Base-by-base conservation (phyloP, 2,329 filamentous ascomycete genomes). In the Cladosporium sp. region DNA sequence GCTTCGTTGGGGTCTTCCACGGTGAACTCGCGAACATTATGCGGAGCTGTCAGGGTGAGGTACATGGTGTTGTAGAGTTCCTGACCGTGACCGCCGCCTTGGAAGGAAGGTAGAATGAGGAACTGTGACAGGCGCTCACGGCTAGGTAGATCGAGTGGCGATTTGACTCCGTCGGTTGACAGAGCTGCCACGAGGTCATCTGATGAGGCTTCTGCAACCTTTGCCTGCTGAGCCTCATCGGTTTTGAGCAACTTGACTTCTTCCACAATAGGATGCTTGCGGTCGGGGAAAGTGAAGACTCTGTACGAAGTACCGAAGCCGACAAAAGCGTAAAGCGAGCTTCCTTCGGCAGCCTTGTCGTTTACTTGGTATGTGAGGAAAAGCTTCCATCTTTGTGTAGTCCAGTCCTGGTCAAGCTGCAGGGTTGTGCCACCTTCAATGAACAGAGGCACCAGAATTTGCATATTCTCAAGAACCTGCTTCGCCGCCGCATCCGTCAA, bases 71-170 rank as follows among this genome's bases (percentile, higher is more conserved):
- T 87, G 82, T 98, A 99, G 47, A 99, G 87, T 51, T 87, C 85
- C 12, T 88, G 86, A 41, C 94, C 95, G 59, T 94, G 88, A 18
- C 93, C 93, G 68, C 88, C 87, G 68, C 87, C 85, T 76, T 97
- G 93, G 78, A 92, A 96, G 6, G 92, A 90, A 2, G 93, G 93
- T 12, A 99, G 83, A 69, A 99, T 89, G 68, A 99, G 76, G 78
- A 98, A 98, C 77, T 99, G 95, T 0, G 94, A 96, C 70, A 99
- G 92, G 54, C 96, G 87, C 67, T 92, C 88, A 47, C 94, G 88
- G 72, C 90, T 90, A 14, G 92, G 90, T 2, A 93, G 84, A 59
- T 89, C 81, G 4, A 83, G 86, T 77, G 69, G 75, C 38, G 74
- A 72, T 89, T 81, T n/a, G 78, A 71, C 65, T 74, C 72, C 64